Evolutionary conservation across 345 rosid genomes (phyloP).

Genomic region (Eutrema yunnanense): DNA sequence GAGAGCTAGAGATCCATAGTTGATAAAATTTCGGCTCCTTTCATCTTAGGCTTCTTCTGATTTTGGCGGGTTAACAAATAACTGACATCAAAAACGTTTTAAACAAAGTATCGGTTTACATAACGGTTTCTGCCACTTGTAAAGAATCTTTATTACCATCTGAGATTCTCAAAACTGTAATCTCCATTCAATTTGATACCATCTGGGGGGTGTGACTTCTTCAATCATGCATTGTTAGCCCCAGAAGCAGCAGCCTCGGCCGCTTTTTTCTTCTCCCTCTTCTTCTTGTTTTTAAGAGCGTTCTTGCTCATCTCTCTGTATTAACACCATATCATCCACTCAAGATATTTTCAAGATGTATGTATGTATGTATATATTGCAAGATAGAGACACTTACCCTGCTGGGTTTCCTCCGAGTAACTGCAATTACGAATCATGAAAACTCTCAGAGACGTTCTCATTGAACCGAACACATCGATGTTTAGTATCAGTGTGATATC

Average conservation of each 20-base stretch:
- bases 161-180: constrained; percentile 6
- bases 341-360: background rate
- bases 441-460: constrained; percentile 26
- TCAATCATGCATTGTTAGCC: constrained; percentile 18
- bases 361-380: background rate
- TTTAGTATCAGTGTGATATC: background rate
- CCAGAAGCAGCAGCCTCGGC: constrained; percentile 37
- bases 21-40: background rate
- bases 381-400: constrained; percentile 49
- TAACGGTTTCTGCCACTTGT: background rate
- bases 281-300: constrained; percentile 86
- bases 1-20: no score
- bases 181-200: background rate
- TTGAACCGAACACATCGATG: background rate
- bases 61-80: background rate
- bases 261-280: constrained; percentile 84
- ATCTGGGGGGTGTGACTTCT: background rate
- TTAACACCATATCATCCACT: background rate
- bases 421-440: constrained; percentile 40
- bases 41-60: background rate
- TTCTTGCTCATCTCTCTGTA: constrained; percentile 79
- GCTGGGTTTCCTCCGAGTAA: constrained; percentile 53
- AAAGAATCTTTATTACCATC: constrained; percentile 12
- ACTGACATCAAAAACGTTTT: background rate
- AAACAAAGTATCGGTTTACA: background rate